Evolutionary conservation across 306 rosid genomes (phyloP).

Genomic region (Lagenaria siceraria): DNA sequence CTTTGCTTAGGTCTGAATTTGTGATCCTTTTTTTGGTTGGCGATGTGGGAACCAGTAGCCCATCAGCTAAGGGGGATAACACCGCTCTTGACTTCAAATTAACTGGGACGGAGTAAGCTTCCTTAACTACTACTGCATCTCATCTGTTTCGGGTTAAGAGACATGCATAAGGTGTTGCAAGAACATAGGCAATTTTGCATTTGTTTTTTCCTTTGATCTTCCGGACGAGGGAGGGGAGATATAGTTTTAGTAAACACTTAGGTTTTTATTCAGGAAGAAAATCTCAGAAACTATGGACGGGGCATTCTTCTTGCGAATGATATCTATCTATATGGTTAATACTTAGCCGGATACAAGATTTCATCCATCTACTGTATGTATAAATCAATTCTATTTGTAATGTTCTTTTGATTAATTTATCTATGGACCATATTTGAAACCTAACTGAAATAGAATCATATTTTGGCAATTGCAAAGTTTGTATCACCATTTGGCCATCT

Average conservation of each 20-base stretch:
- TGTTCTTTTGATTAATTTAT: background rate
- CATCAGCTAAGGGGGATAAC: background rate
- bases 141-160: background rate
- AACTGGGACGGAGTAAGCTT: background rate
- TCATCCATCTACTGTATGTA: background rate
- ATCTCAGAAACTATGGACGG: background rate
- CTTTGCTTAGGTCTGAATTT: background rate
- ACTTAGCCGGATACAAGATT: background rate
- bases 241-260: background rate
- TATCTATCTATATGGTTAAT: background rate
- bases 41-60: background rate
- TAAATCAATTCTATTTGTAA: background rate
- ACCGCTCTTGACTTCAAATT: background rate
- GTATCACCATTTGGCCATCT: background rate
- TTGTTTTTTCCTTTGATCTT: background rate
- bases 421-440: background rate
- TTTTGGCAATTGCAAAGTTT: background rate
- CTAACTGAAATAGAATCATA: background rate
- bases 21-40: background rate
- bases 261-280: background rate
- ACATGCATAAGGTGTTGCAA: background rate
- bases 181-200: background rate
- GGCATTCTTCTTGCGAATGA: background rate
- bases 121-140: background rate
- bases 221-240: background rate